Evolutionary conservation across 345 rosid species (phyloP), one percentile per base, ranked within the genome.

Genomic region (Euphorbia tirucalli): DNA sequence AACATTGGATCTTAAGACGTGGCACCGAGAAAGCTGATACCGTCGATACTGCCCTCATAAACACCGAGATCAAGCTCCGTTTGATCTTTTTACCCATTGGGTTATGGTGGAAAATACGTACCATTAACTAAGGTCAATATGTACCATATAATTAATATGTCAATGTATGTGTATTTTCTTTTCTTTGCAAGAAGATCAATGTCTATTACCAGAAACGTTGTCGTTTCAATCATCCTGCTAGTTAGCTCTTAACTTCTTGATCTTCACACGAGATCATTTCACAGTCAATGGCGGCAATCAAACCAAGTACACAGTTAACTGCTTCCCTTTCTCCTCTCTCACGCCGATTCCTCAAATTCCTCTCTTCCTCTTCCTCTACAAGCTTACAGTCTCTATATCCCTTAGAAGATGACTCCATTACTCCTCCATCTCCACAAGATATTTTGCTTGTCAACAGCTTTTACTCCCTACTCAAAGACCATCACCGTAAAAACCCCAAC

Each of bases 31-130:
- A 75, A 25, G 91, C 83, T 1, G 82, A 41, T 30, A 73, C 80
- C 0, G 91, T 92, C 0, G 93, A 77, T 2, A 85, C 91, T 5
- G 92, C 97, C 46, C 98, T 96, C 61, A 87, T 60, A 0, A 83
- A 1, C 14, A 93, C 97, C 28, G 96, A 85, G 72, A 78, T 81
- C 97, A 93, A 89, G 82, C 89, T 88, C 96, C 96, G 89, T 74
- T 77, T 87, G 28, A 81, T 78, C 80, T 71, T 85, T 75, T 83
- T 81, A 66, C 57, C 86, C 89, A n/a, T n/a, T n/a, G n/a, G n/a
- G n/a, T n/a, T n/a, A n/a, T n/a, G n/a, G n/a, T n/a, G n/a, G n/a
- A n/a, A n/a, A n/a, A n/a, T n/a, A n/a, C n/a, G n/a, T n/a, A n/a
- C n/a, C n/a, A n/a, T n/a, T n/a, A n/a, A n/a, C n/a, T n/a, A n/a